A percentile compares a stretch with the other conserved stretches of the same genome.
phyloP scores from a whole-genome alignment of 352 stramenopile species.

The Pythium brassicae region DNA sequence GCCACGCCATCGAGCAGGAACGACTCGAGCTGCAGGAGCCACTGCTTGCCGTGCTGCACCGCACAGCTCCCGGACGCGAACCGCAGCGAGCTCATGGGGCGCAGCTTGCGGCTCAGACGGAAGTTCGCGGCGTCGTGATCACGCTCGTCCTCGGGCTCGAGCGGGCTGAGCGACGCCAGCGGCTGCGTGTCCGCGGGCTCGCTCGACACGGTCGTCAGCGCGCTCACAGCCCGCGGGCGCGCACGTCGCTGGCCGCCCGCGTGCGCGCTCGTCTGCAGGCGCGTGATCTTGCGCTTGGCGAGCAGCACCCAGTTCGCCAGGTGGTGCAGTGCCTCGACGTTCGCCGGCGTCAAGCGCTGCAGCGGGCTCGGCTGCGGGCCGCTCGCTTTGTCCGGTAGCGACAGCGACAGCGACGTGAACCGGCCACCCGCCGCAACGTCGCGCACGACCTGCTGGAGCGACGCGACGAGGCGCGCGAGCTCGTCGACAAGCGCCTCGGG shows the following conservation, averaged over 20 bases:
- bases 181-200: constrained; percentile 10
- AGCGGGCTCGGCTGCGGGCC: background rate
- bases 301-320: constrained; percentile 79
- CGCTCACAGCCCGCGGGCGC: constrained; percentile 33
- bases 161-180: constrained; percentile 12
- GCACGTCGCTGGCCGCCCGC: constrained; percentile 21
- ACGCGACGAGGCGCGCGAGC: constrained; percentile 45
- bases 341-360: constrained; percentile 43
- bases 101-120: constrained; percentile 67
- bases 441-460: constrained; percentile 44
- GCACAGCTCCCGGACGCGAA: constrained; percentile 65
- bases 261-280: constrained; percentile 38
- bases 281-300: constrained; percentile 64
- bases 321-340: constrained; percentile 70
- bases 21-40: constrained; percentile 68
- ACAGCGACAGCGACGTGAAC: constrained; percentile 17
- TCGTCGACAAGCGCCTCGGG: constrained; percentile 46
- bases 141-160: constrained; percentile 14
- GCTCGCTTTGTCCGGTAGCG: constrained; percentile 2
- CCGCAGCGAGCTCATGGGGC: constrained; percentile 73
- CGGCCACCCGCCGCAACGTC: constrained; percentile 41
- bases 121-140: constrained; percentile 41
- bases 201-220: constrained; percentile 38
- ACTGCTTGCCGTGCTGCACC: constrained; percentile 48
- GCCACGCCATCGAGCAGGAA: constrained; percentile 51